Conservation (phyloP, 2,329 filamentous ascomycete species). For the Scleromitrula shiraiana region DNA sequence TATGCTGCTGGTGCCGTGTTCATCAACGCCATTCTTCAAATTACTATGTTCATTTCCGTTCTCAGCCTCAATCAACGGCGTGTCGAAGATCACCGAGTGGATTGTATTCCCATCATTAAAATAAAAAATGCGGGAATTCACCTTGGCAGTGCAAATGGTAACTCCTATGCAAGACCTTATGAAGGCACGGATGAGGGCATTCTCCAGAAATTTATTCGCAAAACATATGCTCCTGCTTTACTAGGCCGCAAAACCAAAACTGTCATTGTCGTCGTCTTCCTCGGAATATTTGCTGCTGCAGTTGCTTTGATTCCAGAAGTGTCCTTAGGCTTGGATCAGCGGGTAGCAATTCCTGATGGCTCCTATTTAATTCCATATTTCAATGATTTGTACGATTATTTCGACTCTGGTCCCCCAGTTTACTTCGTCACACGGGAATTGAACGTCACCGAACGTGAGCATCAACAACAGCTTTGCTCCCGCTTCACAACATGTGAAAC, state of each 20-base stretch:
- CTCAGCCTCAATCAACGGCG: constrained; percentile 84
- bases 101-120: constrained; percentile 85
- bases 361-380: constrained; percentile 97
- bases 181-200: constrained; percentile 70
- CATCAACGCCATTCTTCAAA: constrained; percentile 92
- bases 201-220: constrained; percentile 83
- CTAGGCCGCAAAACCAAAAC: constrained; percentile 76
- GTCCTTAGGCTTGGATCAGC: constrained; percentile 82
- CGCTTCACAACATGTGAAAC: constrained; percentile 83
- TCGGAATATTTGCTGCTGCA: constrained; percentile 79
- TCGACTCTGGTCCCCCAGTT: constrained; percentile 84
- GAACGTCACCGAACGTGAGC: constrained; percentile 65
- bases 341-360: constrained; percentile 85
- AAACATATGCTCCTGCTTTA: constrained; percentile 74
- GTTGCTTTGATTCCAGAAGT: constrained; percentile 79
- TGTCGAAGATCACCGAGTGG: constrained; percentile 79
- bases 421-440: constrained; percentile 87
- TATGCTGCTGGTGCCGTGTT: constrained; percentile 95
- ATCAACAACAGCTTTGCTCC: constrained; percentile 83
- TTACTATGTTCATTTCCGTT: constrained; percentile 94
- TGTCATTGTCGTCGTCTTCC: constrained; percentile 68
- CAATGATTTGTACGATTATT: constrained; percentile 88
- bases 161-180: constrained; percentile 30
- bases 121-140: constrained; percentile 67
- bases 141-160: constrained; percentile 53